Evolutionary conservation across 306 rosid species (phyloP).

Genomic region (Citrullus mucosospermus): DNA sequence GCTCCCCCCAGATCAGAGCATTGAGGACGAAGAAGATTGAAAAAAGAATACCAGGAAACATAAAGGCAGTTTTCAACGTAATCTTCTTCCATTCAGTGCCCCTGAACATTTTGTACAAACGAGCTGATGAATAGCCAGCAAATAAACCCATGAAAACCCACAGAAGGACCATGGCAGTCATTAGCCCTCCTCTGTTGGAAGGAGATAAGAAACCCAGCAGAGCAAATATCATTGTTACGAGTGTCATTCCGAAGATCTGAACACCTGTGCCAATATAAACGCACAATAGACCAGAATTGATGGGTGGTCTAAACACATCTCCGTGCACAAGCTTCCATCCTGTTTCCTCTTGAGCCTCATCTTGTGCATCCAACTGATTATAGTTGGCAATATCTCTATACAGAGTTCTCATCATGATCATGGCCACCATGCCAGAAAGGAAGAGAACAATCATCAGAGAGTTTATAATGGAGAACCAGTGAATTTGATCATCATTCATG

Average conservation of each 20-base stretch:
- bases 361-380: conserved; percentile 96
- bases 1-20: conserved; percentile 94
- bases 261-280: conserved; percentile 98
- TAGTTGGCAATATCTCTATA: conserved; percentile 96
- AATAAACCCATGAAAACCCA: conserved; percentile 99
- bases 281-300: conserved; percentile 80
- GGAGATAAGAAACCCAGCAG: conserved; percentile 97
- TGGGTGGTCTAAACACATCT: conserved; percentile 83
- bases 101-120: conserved; percentile 95
- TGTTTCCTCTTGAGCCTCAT: conserved; percentile 99
- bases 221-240: conserved; percentile 97
- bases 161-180: conserved; percentile 98
- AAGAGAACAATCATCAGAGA: conserved; percentile 98
- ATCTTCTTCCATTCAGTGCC: conserved; percentile 98
- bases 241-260: conserved; percentile 90
- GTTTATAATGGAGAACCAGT: conserved; percentile 97
- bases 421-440: conserved; percentile 99
- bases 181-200: conserved; percentile 96
- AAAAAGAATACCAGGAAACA: conserved; percentile 96
- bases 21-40: conserved; percentile 80
- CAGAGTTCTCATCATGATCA: conserved; percentile 99
- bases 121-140: conserved; percentile 94
- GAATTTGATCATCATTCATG: conserved; percentile 99
- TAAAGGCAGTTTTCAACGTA: conserved; percentile 89
- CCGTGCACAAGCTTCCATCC: conserved; percentile 99